Base-by-base conservation (phyloP, 257 asterid species). In the Fraxinus pennsylvanica region DNA sequence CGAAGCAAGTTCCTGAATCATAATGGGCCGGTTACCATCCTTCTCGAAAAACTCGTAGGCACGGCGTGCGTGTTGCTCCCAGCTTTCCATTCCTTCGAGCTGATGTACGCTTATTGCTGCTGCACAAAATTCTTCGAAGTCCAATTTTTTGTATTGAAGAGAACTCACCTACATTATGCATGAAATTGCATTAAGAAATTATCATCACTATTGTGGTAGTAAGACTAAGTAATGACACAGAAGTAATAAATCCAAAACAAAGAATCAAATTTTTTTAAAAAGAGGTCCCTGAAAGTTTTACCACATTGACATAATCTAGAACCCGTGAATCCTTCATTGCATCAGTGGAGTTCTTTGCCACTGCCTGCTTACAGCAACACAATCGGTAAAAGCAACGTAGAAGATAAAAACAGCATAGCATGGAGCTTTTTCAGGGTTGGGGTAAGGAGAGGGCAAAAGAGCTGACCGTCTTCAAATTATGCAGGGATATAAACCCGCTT, bases 1-100 rank as follows among this genome's bases (percentile, higher is more conserved):
- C 3, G 98, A 93, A 21, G 99, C 98, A 73, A 96, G 99, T 86
- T 96, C 99, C 71, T 96, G 94, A 14, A 96, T 96, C 94, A 93
- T 92, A 75, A 96, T 96, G 39, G 97, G 90, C 38, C 98, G 76
- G 84, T 96, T 96, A 25, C 99, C 99, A 29, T 93, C 93, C 86
- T 88, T 92, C 83, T 96, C 97, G 30, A 96, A 96, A 72, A 91
- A 86, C n/a, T 96, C 99, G 71, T 96, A 96, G 1, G 96, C 98
- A 63, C 71, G 86, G 15, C 92, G 95, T 14, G 99, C 98, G 32
- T 93, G 97, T 75, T 92, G 98, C 85, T 93, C 97, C 99, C 99
- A 96, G 85, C 86, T 90, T 75, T 86, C 88, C 84, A 72, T 22
- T 9, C 35, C 59, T 43, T 39, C 19, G 5, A 72, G 32, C 59